These are phyloP conservation scores for Bullera alba DNA, from an alignment of 768 basidiomycete species.

Conservation along the genomic window DNA sequence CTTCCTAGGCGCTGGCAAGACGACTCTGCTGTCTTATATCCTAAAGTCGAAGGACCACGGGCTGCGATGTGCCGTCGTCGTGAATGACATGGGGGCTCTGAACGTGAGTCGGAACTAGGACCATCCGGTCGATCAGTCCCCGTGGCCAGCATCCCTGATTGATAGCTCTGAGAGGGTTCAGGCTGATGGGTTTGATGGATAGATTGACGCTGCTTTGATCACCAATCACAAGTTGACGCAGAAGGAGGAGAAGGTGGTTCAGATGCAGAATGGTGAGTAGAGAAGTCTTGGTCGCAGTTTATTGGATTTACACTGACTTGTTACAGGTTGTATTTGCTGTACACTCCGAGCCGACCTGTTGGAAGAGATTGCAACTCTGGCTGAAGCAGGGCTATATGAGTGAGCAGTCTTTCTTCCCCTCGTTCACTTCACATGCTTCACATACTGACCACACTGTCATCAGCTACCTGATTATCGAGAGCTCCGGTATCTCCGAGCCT, in stretches of 20 bases:
- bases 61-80: constrained; percentile 35
- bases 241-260: constrained; percentile 38
- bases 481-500: constrained; percentile 42
- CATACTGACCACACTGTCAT: neutral
- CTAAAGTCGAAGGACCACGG: constrained; percentile 37
- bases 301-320: neutral
- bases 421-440: no score
- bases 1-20: constrained; percentile 44
- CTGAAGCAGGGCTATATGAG: constrained; percentile 35
- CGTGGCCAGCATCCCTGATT: neutral
- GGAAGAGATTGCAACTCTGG: constrained; percentile 42
- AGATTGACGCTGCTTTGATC: constrained; percentile 43
- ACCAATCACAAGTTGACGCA: constrained; percentile 35
- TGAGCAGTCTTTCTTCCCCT: constrained; percentile 11
- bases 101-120: constrained; percentile 20
- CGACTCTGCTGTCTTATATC: constrained; percentile 39
- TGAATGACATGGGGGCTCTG: constrained; percentile 45
- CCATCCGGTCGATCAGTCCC: neutral
- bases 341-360: constrained; percentile 44
- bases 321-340: constrained; percentile 44
- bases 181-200: neutral
- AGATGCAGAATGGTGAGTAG: constrained; percentile 42
- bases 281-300: no score
- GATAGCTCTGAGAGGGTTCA: neutral
- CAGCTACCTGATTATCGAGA: constrained; percentile 45